Base-by-base conservation (phyloP, 768 basidiomycete species). In the Paxillus ammoniavirescens region DNA sequence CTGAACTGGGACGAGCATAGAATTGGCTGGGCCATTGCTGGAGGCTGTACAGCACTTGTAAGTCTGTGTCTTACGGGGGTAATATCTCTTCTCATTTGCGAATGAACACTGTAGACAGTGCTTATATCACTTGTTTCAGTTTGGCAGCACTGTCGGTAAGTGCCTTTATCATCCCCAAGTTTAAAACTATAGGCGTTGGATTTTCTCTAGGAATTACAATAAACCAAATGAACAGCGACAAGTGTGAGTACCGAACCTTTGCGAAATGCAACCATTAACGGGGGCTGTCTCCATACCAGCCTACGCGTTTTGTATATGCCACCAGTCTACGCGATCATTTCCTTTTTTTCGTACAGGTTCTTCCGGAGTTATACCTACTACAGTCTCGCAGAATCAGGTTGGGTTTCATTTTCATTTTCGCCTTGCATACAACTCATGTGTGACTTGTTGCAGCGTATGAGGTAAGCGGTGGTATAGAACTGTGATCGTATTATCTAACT, bases 301-400 rank as follows among this genome's bases (percentile, higher is more conserved):
- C 61, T 91, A n/a, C 83, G 91, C 53, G 83, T 93, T 43, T 64
- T 93, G 57, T 91, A 90, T 61, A 89, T 93, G 90, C 91, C 91
- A 2, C 81, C 84, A 1, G 77, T 93, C 41, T 93, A 89, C 66
- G 86, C 86, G 26, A 72, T 93, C 57, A 82, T 94, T 46, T 91
- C 90, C 1, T 95, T 94, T 74, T 81, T 90, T 61, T 89, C 89
- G 26, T 95, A 91, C 62, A 82, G 92, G 1, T 94, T 74, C 72
- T 94, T 90, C 74, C 81, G 90, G 37, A 73, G 80, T 53, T 93
- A 90, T 63, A 90, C 82, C 40, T 84, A 83, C 62, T 83, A 83
- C 61, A 73, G 72, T 35, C 75, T 83, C 41, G 72, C 75, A 45
- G 75, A 82, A 72, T 64, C 73, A 47, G 74, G 82, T 82, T 26